Conservation (phyloP, 2,329 filamentous ascomycete species). For the Ophiostoma sp. region DNA sequence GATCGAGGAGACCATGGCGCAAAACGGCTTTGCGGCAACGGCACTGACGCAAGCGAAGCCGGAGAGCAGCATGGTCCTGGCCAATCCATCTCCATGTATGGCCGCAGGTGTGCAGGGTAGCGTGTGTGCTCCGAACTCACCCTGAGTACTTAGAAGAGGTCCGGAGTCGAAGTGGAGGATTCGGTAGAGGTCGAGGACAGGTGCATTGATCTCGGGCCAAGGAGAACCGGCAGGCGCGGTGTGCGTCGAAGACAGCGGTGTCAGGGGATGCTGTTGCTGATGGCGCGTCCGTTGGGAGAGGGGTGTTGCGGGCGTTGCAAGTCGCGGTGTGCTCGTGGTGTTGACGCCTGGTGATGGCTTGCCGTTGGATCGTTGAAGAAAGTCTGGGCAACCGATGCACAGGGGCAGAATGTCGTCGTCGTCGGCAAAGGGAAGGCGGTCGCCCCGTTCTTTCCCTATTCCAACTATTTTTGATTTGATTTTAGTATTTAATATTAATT, state of each 20-base stretch:
- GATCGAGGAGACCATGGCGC: neutral
- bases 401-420: conserved; percentile 16
- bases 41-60: conserved; percentile 4
- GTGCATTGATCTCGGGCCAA: neutral
- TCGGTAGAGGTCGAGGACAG: neutral
- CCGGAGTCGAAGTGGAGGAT: neutral
- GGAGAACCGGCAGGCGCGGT: neutral
- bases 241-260: neutral
- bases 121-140: neutral
- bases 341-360: conserved; percentile 2
- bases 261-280: neutral
- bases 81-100: neutral
- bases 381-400: neutral
- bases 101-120: neutral
- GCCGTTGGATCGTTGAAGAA: conserved; percentile 3
- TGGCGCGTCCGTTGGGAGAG: neutral
- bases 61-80: neutral
- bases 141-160: neutral
- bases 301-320: neutral
- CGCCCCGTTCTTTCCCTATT: conserved; percentile 14
- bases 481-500: conserved; percentile 12
- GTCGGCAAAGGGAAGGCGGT: conserved; percentile 1
- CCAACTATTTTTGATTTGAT: conserved; percentile 7
- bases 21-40: neutral
- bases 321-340: neutral